phyloP scores from a whole-genome alignment of 352 stramenopile species.

The Globisporangium recalcitrans region DNA sequence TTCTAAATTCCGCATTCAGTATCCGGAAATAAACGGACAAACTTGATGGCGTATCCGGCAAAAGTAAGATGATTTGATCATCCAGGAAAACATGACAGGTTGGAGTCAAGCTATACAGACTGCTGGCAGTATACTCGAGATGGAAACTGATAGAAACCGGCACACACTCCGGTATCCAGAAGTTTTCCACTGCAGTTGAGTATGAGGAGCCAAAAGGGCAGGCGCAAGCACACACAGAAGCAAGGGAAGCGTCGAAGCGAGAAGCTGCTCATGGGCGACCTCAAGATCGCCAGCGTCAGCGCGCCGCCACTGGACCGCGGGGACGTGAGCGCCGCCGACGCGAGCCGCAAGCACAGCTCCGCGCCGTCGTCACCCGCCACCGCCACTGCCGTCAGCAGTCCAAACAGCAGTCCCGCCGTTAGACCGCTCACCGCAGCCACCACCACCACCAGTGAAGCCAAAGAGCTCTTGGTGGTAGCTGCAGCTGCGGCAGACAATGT shows the following conservation, averaged over 20 bases:
- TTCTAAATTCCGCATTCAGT: neutral
- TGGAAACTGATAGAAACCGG: neutral
- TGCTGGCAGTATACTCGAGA: neutral
- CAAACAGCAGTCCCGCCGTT: conserved; percentile 1
- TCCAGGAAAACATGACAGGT: neutral
- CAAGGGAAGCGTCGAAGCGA: conserved; percentile 7
- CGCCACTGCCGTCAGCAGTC: neutral
- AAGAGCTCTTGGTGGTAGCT: neutral
- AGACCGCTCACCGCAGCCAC: neutral
- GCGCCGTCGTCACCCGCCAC: neutral
- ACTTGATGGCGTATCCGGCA: neutral
- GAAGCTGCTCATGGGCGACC: conserved; percentile 13
- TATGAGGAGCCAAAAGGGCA: neutral
- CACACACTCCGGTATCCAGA: neutral
- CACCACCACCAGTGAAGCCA: conserved; percentile 2
- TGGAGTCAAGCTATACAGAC: neutral
- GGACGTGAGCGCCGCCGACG: neutral
- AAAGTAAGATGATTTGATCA: neutral
- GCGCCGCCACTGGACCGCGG: conserved; percentile 2
- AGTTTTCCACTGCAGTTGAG: neutral
- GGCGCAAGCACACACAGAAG: neutral
- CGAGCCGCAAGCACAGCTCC: neutral
- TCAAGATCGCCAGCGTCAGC: conserved; percentile 15
- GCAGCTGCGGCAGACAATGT: neutral
- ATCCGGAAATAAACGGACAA: neutral